Conservation (phyloP, 306 rosid genomes). For the Rosa multiflora region DNA sequence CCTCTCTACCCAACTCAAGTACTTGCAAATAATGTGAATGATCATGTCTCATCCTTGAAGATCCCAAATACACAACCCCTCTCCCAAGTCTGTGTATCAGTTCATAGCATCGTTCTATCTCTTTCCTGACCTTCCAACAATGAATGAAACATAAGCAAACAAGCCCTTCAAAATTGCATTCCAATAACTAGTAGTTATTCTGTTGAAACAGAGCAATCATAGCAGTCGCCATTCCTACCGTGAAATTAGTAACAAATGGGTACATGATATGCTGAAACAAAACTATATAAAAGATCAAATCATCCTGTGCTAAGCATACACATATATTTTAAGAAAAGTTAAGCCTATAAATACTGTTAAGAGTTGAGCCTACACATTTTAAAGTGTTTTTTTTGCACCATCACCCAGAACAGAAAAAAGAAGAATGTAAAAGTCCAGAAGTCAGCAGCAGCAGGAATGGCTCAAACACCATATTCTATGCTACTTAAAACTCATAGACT, state of each 20-base stretch:
- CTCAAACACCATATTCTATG: background rate
- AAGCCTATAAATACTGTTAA: too few species aligned
- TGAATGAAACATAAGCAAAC: background rate
- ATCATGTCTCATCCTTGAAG: slow-evolving; percentile 74
- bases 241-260: background rate
- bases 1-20: slow-evolving; percentile 69
- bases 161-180: slow-evolving; percentile 10
- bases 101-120: slow-evolving; percentile 77
- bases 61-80: slow-evolving; percentile 84
- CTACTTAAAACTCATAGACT: background rate
- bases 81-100: slow-evolving; percentile 79
- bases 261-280: background rate
- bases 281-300: background rate
- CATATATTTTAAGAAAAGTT: too few species aligned
- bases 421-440: too few species aligned
- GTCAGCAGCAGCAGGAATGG: background rate
- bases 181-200: background rate
- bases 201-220: background rate
- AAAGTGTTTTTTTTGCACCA: too few species aligned
- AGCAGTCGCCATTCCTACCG: background rate
- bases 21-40: slow-evolving; percentile 73
- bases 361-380: too few species aligned
- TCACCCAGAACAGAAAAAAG: background rate
- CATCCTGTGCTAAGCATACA: background rate
- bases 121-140: slow-evolving; percentile 66